Evolutionary conservation across 257 asterid genomes (phyloP).

Genomic region (Solanum appendiculatum): DNA sequence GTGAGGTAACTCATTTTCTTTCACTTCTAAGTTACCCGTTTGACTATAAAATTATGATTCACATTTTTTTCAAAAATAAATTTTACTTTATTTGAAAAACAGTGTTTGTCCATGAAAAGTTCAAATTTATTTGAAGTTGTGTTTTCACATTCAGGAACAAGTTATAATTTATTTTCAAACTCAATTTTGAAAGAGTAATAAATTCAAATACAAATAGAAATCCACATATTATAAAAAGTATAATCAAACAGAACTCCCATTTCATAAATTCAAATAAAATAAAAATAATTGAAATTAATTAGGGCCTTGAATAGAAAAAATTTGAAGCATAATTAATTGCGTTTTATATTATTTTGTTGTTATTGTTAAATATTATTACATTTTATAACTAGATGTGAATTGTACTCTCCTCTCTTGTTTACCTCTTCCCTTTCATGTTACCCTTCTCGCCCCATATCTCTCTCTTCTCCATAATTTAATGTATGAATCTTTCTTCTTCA

Average conservation of each 20-base stretch:
- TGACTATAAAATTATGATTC: background rate
- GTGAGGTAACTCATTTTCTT: background rate
- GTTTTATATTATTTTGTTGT: background rate
- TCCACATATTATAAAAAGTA: background rate
- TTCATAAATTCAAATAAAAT: background rate
- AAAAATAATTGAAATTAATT: too few species aligned
- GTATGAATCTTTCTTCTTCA: background rate
- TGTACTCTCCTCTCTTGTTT: background rate
- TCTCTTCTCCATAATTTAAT: background rate
- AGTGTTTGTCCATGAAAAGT: background rate
- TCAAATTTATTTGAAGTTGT: background rate
- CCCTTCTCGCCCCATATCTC: background rate
- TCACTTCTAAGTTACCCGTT: background rate
- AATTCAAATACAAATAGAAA: background rate
- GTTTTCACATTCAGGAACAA: background rate
- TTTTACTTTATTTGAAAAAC: too few species aligned
- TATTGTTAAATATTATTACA: background rate
- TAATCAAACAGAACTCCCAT: background rate
- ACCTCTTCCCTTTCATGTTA: background rate
- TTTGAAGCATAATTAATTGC: background rate
- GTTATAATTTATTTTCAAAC: background rate
- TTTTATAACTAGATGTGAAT: background rate
- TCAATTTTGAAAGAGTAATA: background rate
- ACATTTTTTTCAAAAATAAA: too few species aligned
- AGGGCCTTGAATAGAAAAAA: background rate